Base-by-base conservation (phyloP, 179 eudicot genomes). In the Beta corolliflora region DNA sequence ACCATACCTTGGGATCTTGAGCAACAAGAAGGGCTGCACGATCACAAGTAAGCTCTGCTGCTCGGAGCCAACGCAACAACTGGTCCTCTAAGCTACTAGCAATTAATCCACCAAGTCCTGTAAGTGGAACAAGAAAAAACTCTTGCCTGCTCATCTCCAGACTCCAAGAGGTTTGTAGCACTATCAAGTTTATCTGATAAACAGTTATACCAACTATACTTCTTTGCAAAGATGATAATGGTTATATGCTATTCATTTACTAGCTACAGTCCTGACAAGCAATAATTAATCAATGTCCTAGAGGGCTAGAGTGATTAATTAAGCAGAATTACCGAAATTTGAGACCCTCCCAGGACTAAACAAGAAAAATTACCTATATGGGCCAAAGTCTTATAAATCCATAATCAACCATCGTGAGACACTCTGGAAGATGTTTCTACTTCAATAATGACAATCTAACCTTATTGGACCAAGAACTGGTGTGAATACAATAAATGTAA, bases 11-110 rank as follows among this genome's bases (percentile, higher is more conserved):
- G 75, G 99, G 96, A 79, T 95, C 99, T 85, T 91, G 97, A 87
- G 97, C 97, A 86, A 95, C 99, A 79, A 95, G 98, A 86, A 95
- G 97, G 61, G 99, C 99, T 81, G 99, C 99, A 71, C 99, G 93
- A 84, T 95, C 99, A 90, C 99, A 95, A 61, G 99, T 94, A 54
- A 94, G 91, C 88, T 96, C 98, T 56, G 99, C 99, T 76, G 99
- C 93, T 80, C 98, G 92, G 66, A 96, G 91, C 99, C 99, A 96
- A 75, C 98, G 99, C 21, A 90, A 81, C 63, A 96, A 85, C 81
- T 96, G 99, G 77, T 96, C 99, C 88, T 96, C 98, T 78, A 96
- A 75, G 52, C 89, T 88, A 84, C 89, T 93, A 75, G 99, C 99
- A 83, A 96, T 91, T 60, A 96, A 16, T 75, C 97, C 93, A 79